Base-by-base conservation (phyloP, 352 stramenopile genomes). In the Globisporangium paroecandrum region DNA sequence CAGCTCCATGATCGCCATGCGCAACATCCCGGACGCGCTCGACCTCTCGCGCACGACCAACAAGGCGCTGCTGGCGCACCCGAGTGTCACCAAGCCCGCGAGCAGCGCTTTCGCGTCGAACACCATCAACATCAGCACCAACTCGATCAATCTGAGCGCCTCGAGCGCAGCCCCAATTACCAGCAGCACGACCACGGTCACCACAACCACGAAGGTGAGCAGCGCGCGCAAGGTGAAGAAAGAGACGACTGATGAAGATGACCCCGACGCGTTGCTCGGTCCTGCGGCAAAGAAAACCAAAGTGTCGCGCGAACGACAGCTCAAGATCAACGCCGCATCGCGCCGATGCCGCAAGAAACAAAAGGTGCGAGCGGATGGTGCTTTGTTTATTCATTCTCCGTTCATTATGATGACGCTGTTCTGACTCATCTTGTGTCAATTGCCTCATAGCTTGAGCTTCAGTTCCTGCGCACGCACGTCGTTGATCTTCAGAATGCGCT, bases 321-420 rank as follows among this genome's bases (percentile, higher is more conserved):
- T 95, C 43, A 95, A 93, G 75, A 95, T 95, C 78, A 95, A 95
- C 64, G 87, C 87, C 1, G 87, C 87, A 64, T 93, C 83, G 0
- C 75, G 87, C 1, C 79, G 86, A 20, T 95, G 87, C 64, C 82
- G 87, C n/a, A 90, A 93, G 73, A 93, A 93, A 64, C 87, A 95
- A 74, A 95, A 95, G 74, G 73, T 79, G 36, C 25, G 68, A 41
- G 25, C 10, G 2, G 13, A 10, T 12, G 15, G 1, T 62, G 10
- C 12, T 55, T 38, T 47, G 54, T 27, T 25, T 58, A 25, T 41
- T 32, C 27, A 8, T 18, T 2, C 8, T 20, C 5, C 3, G 6
- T 43, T 22, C 41, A n/a, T 9, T 27, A 22, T 15, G 27, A 20
- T 13, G 29, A 8, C 29, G 29, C 29, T 18, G 59, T 54, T 38